A percentile compares a stretch with the other conserved stretches of the same genome.
Evolutionary conservation across 140 eudicot species (phyloP).

Genomic region (Anethum foeniculum): DNA sequence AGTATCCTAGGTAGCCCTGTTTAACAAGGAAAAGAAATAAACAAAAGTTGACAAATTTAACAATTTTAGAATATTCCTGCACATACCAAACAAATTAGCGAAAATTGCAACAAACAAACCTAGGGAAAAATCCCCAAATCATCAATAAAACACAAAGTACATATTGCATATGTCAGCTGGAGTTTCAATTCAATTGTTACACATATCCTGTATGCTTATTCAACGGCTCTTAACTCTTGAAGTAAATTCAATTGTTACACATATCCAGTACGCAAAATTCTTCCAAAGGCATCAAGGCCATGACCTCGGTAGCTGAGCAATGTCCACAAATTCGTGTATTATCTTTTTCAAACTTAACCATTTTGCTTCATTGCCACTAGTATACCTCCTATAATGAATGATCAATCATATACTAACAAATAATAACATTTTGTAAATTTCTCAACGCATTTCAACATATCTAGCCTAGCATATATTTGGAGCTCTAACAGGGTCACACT

Average conservation of each 20-base stretch:
- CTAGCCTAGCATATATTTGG: neutral
- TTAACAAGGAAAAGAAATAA: neutral
- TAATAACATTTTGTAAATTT: neutral
- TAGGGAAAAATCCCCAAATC: neutral
- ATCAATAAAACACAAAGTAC: too few species aligned
- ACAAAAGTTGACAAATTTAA: neutral
- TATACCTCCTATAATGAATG: too few species aligned
- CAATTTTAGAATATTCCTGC: neutral
- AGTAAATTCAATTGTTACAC: too few species aligned
- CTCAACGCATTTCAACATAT: too few species aligned
- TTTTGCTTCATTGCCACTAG: neutral
- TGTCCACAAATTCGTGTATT: neutral
- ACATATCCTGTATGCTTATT: too few species aligned
- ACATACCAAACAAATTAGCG: neutral
- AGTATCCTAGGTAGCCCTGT: conserved; percentile 17
- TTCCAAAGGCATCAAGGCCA: neutral
- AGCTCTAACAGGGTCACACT: neutral
- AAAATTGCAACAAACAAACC: neutral
- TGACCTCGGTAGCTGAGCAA: neutral
- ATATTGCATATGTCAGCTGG: neutral
- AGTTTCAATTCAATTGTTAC: neutral
- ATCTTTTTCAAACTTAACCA: too few species aligned
- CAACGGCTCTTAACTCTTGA: neutral
- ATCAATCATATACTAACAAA: too few species aligned
- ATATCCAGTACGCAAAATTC: too few species aligned